Percentiles rank a stretch among this genome's conserved stretches.
phyloP scores from a whole-genome alignment of 2,329 filamentous ascomycete genomes.

The Aureobasidium sp. region DNA sequence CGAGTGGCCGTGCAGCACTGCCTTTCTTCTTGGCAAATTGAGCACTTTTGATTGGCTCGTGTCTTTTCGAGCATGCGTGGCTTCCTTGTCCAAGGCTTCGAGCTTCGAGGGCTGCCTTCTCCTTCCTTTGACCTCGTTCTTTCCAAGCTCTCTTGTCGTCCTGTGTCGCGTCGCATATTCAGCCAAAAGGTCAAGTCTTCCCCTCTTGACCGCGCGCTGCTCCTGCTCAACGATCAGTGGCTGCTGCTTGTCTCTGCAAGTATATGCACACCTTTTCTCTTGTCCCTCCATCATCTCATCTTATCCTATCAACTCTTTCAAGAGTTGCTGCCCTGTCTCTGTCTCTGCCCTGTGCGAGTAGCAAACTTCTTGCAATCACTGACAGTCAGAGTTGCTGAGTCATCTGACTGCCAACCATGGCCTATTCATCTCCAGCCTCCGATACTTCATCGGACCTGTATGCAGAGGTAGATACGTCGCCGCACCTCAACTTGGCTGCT shows the following conservation, averaged over 20 bases:
- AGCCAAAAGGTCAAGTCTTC: slow-evolving; percentile 3
- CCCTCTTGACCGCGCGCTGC: background rate
- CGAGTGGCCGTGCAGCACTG: background rate
- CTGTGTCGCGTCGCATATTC: background rate
- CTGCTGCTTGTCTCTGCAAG: slow-evolving; percentile 5
- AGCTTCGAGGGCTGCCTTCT: background rate
- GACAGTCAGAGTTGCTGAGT: background rate
- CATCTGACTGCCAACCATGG: background rate
- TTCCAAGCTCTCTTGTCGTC: background rate
- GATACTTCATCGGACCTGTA: slow-evolving; percentile 13
- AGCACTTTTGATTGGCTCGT: background rate
- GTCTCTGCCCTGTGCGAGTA: background rate
- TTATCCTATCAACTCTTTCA: background rate
- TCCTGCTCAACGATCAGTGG: slow-evolving; percentile 3
- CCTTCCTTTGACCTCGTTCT: background rate
- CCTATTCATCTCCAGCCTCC: background rate
- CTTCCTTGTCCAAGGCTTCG: background rate
- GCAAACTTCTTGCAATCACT: background rate
- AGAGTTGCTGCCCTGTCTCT: slow-evolving; percentile 2
- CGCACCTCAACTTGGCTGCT: background rate
- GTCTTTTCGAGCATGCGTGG: background rate
- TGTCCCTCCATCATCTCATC: background rate
- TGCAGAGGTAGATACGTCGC: slow-evolving; percentile 10
- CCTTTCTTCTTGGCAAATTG: background rate
- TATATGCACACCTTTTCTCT: background rate